Evolutionary conservation across 768 basidiomycete genomes (phyloP), one percentile per base, ranked within the genome.

Genomic region (Amylocystis lapponica): DNA sequence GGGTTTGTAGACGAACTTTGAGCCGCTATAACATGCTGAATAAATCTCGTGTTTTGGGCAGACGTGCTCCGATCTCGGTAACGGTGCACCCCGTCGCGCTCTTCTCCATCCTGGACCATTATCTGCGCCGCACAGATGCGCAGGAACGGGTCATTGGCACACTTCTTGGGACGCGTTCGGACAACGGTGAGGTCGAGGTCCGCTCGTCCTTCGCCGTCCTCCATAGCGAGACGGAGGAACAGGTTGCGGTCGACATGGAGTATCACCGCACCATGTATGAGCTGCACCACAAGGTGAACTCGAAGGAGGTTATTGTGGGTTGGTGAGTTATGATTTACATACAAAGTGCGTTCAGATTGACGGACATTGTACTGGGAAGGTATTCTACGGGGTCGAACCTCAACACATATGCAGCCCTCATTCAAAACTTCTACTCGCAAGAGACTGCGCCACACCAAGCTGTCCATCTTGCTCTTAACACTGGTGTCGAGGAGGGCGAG

Each of bases 401-500:
- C 44, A 94, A 94, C 67, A 90, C 89, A 6, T 94, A 92, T 68
- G 94, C 94, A 21, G 92, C 95, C 10, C 77, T 98, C 53, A 94
- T 98, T 59, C 95, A 97, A 74, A 92, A 94, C 66, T 96, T 96
- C 69, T 98, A 96, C 66, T 81, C 88, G 30, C 83, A 88, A 74
- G 92, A 97, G 65, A 91, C 90, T 5, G 72, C 79, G 0, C 88
- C 92, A 3, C 80, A 86, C 61, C 89, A 83, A 25, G 92, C 95
- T 3, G 79, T 98, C 36, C 93, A 97, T 62, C 72, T 98, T 42
- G 83, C 92, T 4, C 70, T 98, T 27, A 89, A 95, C 65, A 94
- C 93, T 8, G 86, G 88, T 16, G 71, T 81, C 3, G 81, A 83
- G 48, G 74, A 66, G 37, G 74, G 73, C 10, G 62, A 70, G 39